Base-by-base conservation (phyloP, 2,329 filamentous ascomycete genomes). In the Aspergillus terreus region DNA sequence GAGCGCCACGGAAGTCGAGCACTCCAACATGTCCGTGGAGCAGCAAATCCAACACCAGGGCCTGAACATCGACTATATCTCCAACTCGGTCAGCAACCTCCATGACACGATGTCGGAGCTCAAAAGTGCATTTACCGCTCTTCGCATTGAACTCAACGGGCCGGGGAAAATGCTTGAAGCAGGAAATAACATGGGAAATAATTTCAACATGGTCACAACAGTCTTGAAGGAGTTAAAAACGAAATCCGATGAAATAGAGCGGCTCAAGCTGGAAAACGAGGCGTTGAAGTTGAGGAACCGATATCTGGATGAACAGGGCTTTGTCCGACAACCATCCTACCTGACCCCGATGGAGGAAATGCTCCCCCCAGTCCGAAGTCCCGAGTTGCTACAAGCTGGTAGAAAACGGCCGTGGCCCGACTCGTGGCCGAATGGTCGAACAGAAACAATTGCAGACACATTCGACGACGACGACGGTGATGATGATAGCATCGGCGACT, bases 41-140 rank as follows among this genome's bases (percentile, higher is more conserved):
- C 65, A 65, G 30, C 67, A 72, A 27, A 69, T 71, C 44, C 65
- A 69, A 45, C 63, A 69, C 30, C 70, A 72, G 23, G 67, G 66
- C 4, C 55, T 66, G 41, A 72, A 62, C 50, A 65, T 72, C 27
- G 66, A 70, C 50, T 65, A 68, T 42, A 71, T 72, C 12, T 70
- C 69, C 5, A 71, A 54, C 46, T 71, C 70, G 3, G 69, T 72
- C 35, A 68, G 64, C 49, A 64, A 68, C 40, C 58, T 72, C 4
- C 67, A 71, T 33, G 70, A 71, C 51, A 71, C 69, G 10, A 72
- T 72, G 69, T 60, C 62, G 27, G 70, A 72, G 51, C 51, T 72
- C 25, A 72, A 72, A 52, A 56, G 67, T 43, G 66, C 68, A n/a
- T 72, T 72, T 43, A 71, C 63, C 4, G 58, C 68, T 2, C 60